Evolutionary conservation across 345 rosid species (phyloP), one percentile per base, ranked within the genome.

Genomic region (Rhizophora mangle): DNA sequence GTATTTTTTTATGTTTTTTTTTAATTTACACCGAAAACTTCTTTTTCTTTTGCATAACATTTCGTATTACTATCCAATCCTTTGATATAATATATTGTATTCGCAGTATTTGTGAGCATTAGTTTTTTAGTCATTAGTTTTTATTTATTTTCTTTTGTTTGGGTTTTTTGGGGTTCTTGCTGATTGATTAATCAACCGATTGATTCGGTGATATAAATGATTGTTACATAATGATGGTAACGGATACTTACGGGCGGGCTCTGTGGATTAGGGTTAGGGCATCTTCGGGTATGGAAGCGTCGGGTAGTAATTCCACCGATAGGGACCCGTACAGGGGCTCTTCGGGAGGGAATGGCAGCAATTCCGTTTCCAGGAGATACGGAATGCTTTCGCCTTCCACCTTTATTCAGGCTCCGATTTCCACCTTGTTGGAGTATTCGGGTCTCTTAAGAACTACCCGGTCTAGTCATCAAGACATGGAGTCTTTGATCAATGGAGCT

Each of bases 351-450:
- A 36, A 24, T 22, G 72, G 64, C 63, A 60, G 69, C 10, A 80
- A 76, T 56, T 9, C 29, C 29, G 24, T 21, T 78, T 78, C 84
- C 10, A 83, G 97, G 65, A 81, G 99, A 78, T 82, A 79, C 57
- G 87, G 89, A 46, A 62, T 85, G 71, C 74, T 88, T 59, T 89
- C 96, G 31, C 91, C 93, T 65, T 87, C 99, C 0, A 86, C 86
- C 75, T 84, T 96, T 47, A 79, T 96, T 74, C 99, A 84, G 76
- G 96, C 99, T 6, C 99, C 99, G 0, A 79, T 96, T 24, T 85
- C 98, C 6, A 81, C 96, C 24, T 87, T 96, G 70, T 77, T 96
- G 52, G 99, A 96, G 83, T 92, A 92, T 72, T 92, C 99, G 0
- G 99, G 99, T 66, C 84, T 96, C 62, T 73, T 96, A 43, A 83